Evolutionary conservation across 1,284 basidiomycete genomes (phyloP).

Genomic region (Inonotus obliquus): DNA sequence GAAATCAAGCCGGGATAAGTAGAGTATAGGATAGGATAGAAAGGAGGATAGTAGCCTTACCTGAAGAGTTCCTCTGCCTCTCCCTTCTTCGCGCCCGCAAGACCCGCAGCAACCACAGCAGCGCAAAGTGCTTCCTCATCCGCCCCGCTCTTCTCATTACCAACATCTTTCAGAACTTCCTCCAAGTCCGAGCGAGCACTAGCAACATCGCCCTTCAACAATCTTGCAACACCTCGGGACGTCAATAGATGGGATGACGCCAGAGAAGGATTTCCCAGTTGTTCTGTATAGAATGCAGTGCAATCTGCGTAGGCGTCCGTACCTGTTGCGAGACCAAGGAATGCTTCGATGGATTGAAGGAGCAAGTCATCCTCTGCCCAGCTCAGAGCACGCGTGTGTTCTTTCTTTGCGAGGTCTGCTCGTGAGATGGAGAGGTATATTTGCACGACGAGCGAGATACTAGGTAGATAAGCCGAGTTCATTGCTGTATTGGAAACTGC

Average conservation of each 20-base stretch:
- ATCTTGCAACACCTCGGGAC: slow-evolving; percentile 79
- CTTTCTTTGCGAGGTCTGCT: slow-evolving; percentile 80
- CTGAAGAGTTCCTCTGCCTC: slow-evolving; percentile 64
- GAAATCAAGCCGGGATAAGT: slow-evolving; percentile 13
- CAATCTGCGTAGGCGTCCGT: slow-evolving; percentile 68
- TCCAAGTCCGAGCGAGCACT: slow-evolving; percentile 83
- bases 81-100: slow-evolving; percentile 51
- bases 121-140: slow-evolving; percentile 71
- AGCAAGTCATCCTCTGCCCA: slow-evolving; percentile 89
- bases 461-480: slow-evolving; percentile 29
- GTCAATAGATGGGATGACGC: slow-evolving; percentile 73
- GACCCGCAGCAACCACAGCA: slow-evolving; percentile 58
- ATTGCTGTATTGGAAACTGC: neutral
- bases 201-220: slow-evolving; percentile 74
- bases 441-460: slow-evolving; percentile 78
- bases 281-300: slow-evolving; percentile 88
- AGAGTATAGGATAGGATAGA: neutral
- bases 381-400: slow-evolving; percentile 75
- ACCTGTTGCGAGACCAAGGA: slow-evolving; percentile 78
- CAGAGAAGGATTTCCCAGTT: slow-evolving; percentile 81
- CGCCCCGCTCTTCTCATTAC: slow-evolving; percentile 36
- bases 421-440: slow-evolving; percentile 84
- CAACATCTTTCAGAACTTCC: slow-evolving; percentile 61
- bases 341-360: slow-evolving; percentile 86
- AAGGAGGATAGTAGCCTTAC: slow-evolving; percentile 41